Base-by-base conservation (phyloP, 106 monocot species). In the Posidonia australis region DNA sequence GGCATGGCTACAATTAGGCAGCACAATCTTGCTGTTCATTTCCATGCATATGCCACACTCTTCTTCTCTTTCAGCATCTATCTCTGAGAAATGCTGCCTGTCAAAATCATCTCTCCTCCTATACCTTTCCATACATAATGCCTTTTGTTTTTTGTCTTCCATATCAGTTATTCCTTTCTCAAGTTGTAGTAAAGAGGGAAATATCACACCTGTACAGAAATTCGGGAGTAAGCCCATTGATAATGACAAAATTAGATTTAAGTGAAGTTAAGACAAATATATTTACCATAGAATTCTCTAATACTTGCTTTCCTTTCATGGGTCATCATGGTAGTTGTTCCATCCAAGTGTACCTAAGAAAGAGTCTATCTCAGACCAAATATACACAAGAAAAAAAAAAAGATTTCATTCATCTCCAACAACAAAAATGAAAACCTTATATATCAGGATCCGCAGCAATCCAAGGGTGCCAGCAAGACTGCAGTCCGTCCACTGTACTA, bases 41-140 rank as follows among this genome's bases (percentile, higher is more conserved):
- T 93, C 93, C 89, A 93, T 75, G 71, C 93, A 93, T 46, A 93
- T 93, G 17, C 83, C 89, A 68, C 93, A 74, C 43, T 74, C 74
- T 67, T 67, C 67, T 67, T 74, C 74, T 48, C 67, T 59, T 67
- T 74, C 74, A 49, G 41, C 48, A 43, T 74, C 67, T 23, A 67
- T 53, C 59, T 67, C 67, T 25, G 60, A 60, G 31, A 60, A 42
- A 22, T 60, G 31, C 49, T 47, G 53, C 31, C 57, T 60, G 10
- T 74, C 67, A 18, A 51, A 45, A 19, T 74, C 74, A 83, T 86
- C 88, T 88, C 57, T 93, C 75, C 70, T 89, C 59, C 75, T 75
- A 41, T 86, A 93, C 48, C 81, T 80, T 67, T 93, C 89, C 78
- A 74, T 73, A 57, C 86, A 93, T 53, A 83, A 2, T 24, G 77